Base-by-base conservation (phyloP, 345 rosid species). In the Syzygium aromaticum region DNA sequence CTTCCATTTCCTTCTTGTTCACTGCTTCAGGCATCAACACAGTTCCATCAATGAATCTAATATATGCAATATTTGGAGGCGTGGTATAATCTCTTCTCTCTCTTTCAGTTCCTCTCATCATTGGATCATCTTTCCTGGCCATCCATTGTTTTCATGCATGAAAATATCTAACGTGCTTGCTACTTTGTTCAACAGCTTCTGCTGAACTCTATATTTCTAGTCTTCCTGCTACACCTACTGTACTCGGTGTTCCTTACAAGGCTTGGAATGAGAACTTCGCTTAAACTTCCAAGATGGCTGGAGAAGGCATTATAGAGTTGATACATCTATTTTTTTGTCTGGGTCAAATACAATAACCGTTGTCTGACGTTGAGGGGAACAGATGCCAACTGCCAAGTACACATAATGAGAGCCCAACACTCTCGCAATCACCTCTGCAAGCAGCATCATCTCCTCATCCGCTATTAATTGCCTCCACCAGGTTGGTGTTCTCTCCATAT, bases 141-240 rank as follows among this genome's bases (percentile, higher is more conserved):
- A 78, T 67, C 54, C 80, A 51, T 73, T 86, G 27, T 78, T 13
- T 23, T 13, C 16, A 10, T 25, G 25, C 49, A 54, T 52, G 30
- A n/a, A 33, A 51, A 23, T 46, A 30, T 51, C 87, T 57, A 15
- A 19, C 33, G 59, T 2, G 30, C 57, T 86, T 40, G 56, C 17
- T 84, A 27, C 53, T 19, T 80, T 51, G 22, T 54, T 83, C 46
- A 88, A 92, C 96, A 96, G 98, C 92, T 97, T 27, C 87, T 97
- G 91, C 93, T 97, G 88, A 97, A 97, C 86, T 91, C 96, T 88
- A 95, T 93, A 89, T 94, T 94, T 93, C 95, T 96, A 77, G 98
- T 95, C 84, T 92, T 97, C 92, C 89, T 95, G 91, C 92, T 97
- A 77, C 98, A 96, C 90, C 92, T 96, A 52, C 90, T 96, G 53